Base-by-base conservation (phyloP, 2,329 filamentous ascomycete species). In the Talaromyces sp. region DNA sequence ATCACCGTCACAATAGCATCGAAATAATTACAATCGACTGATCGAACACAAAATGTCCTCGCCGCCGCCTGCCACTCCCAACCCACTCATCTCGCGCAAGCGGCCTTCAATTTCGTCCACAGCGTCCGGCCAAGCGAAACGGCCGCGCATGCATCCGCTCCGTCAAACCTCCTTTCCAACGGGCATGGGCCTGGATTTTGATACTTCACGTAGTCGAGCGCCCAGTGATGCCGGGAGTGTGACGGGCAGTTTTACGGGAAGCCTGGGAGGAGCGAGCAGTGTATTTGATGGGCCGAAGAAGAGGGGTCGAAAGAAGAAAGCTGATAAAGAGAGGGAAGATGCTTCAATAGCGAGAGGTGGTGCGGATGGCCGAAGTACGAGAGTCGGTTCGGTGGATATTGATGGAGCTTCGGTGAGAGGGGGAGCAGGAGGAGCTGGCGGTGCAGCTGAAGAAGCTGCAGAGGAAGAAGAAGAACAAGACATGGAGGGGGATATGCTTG, bases 391-490 rank as follows among this genome's bases (percentile, higher is more conserved):
- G 31, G 68, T 65, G 15, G 70, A 72, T 66, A 67, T 63, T 22
- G 69, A 69, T 61, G 69, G 68, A 8, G 58, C 50, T 11, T 72
- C 70, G n/a, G 64, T 71, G 15, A 60, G 67, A 8, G 57, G 53
- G 11, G 57, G 52, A 37, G 10, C 31, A 9, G 48, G 31, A 51
- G 35, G n/a, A 25, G 78, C 74, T 2, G 78, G 74, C 13, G 77
- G 73, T 2, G 75, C 74, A 36, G 77, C 74, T 10, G 78, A 73
- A 8, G 80, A 77, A 17, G 80, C 77, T 5, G 79, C 74, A 2
- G 78, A 79, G 17, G 77, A 79, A 4, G 78, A 80, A 10, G 80
- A 81, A 10, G 79, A 80, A 28, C 75, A 77, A 39, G 74, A 75
- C 36, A 76, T 78, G 54, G 78, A 77, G 60, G 77, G 75, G 9